Percentiles rank a stretch among this genome's conserved stretches.
Evolutionary conservation across 2,329 filamentous ascomycete species (phyloP).

Genomic region (Claviceps sp.): DNA sequence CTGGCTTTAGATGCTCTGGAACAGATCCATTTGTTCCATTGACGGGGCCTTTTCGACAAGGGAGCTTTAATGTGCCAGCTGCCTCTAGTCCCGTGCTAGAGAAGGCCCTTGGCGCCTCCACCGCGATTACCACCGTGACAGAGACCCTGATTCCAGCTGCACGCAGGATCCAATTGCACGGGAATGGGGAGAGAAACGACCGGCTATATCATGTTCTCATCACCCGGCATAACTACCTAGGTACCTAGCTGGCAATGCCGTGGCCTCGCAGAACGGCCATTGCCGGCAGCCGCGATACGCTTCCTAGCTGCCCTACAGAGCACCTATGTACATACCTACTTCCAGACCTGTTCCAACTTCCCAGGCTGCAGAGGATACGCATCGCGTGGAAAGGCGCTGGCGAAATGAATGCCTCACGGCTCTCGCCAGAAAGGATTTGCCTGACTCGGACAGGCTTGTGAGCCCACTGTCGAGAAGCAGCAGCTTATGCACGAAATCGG

Average conservation of each 20-base stretch:
- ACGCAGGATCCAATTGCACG: neutral
- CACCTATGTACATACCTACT: too few relatives aligned
- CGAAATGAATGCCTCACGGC: neutral
- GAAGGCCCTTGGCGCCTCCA: neutral
- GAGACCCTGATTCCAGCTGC: neutral
- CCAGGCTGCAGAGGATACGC: too few relatives aligned
- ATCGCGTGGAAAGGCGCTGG: neutral
- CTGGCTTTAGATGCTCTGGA: neutral
- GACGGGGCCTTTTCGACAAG: neutral
- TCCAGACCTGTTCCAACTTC: too few relatives aligned
- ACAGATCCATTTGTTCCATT: neutral
- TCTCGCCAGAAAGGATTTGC: neutral
- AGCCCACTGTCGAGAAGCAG: neutral
- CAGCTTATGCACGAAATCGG: neutral
- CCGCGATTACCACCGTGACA: neutral
- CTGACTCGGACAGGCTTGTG: neutral
- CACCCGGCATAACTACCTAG: neutral
- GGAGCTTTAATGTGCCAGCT: neutral
- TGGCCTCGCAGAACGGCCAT: neutral
- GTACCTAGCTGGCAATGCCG: neutral
- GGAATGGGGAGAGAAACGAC: neutral
- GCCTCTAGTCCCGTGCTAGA: neutral
- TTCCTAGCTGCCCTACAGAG: neutral
- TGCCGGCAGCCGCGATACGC: neutral
- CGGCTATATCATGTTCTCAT: neutral